Evolutionary conservation across 371 early-diverging fungal genomes (phyloP).

Genomic region (Batkoa obscura): DNA sequence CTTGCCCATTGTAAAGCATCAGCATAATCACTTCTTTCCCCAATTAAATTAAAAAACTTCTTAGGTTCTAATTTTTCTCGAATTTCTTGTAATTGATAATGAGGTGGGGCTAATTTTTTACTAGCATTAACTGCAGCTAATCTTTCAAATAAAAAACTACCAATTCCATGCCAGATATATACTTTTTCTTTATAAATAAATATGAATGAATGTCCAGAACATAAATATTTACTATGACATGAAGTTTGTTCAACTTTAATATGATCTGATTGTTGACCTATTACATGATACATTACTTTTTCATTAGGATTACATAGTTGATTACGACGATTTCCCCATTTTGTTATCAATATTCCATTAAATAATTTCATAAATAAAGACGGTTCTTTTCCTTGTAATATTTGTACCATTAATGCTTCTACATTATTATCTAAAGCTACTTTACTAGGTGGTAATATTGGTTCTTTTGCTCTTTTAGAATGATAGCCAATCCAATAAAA

Average conservation of each 20-base stretch:
- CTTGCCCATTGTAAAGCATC: constrained; percentile 7
- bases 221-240: neutral
- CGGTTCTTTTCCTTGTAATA: constrained; percentile 3
- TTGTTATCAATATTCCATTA: neutral
- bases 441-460: neutral
- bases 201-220: constrained; percentile 5
- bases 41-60: neutral
- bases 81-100: neutral
- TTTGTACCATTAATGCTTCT: constrained; percentile 6
- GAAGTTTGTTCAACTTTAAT: constrained; percentile 2
- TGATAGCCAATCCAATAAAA: constrained; percentile 5
- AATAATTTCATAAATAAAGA: neutral
- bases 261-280: neutral
- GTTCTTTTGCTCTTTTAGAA: constrained; percentile 3
- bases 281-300: constrained; percentile 1
- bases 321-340: neutral
- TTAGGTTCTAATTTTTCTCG: constrained; percentile 5
- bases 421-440: neutral
- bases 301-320: neutral
- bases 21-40: constrained; percentile 1
- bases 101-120: neutral
- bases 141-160: constrained; percentile 5
- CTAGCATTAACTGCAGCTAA: constrained; percentile 5
- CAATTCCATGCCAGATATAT: constrained; percentile 6
- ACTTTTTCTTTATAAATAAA: neutral